Evolutionary conservation across 495 filamentous ascomycete genomes (phyloP), one percentile per base, ranked within the genome.

Genomic region (Niebla homalea): DNA sequence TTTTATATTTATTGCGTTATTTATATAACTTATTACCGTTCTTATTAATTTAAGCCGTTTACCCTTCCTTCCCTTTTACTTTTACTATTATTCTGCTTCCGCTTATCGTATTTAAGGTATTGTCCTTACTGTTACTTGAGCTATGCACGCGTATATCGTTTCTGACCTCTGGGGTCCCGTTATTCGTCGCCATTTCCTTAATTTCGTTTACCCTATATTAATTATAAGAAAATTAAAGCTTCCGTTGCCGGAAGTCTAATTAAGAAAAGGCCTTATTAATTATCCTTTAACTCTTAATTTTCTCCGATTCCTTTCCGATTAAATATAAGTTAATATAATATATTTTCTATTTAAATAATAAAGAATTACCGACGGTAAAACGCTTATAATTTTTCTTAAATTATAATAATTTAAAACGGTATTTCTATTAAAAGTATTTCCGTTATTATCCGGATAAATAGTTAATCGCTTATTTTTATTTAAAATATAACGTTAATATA

Each of bases 351-450:
- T 38, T 52, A 23, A 32, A 40, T 15, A 26, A 52, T 23, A 15
- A 56, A 49, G 36, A 39, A 23, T 40, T 56, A 16, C 16, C 16
- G 22, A 20, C 19, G 20, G 37, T 12, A 19, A 40, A 26, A 16
- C 18, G 36, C 29, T 42, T 52, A 21, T 43, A 23, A 26, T 14
- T 43, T 12, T 56, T 56, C 25, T 4, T 11, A 1, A 46, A 14
- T 32, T 25, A 39, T 25, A 25, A 23, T 19, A 23, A 52, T 37
- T 38, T 56, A n/a, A 56, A 56, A 25, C 48, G 49, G 36, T 26
- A 56, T 16, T 47, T 56, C 32, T 19, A 56, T 43, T 19, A 18
- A 19, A 52, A 56, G 22, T 25, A 56, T 23, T 48, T 56, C 29
- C 37, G 43, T 44, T 22, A 52, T 21, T 19, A 52, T 52, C 49